Evolutionary conservation across 352 stramenopile species (phyloP).

Genomic region (Phytophthora palmivora): DNA sequence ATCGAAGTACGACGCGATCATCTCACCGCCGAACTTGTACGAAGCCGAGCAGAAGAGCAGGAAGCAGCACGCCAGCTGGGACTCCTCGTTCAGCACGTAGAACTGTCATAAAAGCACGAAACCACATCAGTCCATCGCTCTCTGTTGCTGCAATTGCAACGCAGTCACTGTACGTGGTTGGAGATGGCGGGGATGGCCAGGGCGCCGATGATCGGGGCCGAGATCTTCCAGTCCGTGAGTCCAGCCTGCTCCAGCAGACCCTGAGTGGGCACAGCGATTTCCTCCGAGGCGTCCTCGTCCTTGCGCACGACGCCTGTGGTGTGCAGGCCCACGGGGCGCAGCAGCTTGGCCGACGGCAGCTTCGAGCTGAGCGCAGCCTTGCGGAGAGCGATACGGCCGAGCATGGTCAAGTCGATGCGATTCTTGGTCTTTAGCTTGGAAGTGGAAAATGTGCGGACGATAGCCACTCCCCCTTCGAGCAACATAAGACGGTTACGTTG

Average conservation of each 20-base stretch:
- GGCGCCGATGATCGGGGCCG: slow-evolving; percentile 70
- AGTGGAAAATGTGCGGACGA: slow-evolving; percentile 30
- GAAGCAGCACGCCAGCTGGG: slow-evolving; percentile 86
- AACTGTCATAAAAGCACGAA: slow-evolving; percentile 43
- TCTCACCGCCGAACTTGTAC: slow-evolving; percentile 88
- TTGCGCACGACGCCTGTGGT: slow-evolving; percentile 61
- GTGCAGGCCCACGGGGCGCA: slow-evolving; percentile 62
- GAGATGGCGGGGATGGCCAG: slow-evolving; percentile 79
- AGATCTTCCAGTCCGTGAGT: slow-evolving; percentile 89
- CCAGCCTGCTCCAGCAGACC: slow-evolving; percentile 70
- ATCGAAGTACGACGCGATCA: slow-evolving; percentile 89
- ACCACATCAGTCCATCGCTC: background rate
- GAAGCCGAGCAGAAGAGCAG: slow-evolving; percentile 84
- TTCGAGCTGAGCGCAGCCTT: slow-evolving; percentile 59
- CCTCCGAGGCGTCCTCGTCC: slow-evolving; percentile 57
- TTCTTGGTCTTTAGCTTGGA: slow-evolving; percentile 18
- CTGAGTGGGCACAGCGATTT: slow-evolving; percentile 49
- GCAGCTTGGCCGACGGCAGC: slow-evolving; percentile 49
- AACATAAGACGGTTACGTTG: slow-evolving; percentile 16
- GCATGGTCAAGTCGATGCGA: slow-evolving; percentile 50
- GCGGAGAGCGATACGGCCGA: slow-evolving; percentile 79
- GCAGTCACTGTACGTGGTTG: slow-evolving; percentile 68
- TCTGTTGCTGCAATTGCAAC: background rate
- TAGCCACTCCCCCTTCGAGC: slow-evolving; percentile 30
- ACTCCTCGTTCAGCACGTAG: slow-evolving; percentile 89